Conservation (phyloP, 495 filamentous ascomycete species). For the Tuber aestivum region DNA sequence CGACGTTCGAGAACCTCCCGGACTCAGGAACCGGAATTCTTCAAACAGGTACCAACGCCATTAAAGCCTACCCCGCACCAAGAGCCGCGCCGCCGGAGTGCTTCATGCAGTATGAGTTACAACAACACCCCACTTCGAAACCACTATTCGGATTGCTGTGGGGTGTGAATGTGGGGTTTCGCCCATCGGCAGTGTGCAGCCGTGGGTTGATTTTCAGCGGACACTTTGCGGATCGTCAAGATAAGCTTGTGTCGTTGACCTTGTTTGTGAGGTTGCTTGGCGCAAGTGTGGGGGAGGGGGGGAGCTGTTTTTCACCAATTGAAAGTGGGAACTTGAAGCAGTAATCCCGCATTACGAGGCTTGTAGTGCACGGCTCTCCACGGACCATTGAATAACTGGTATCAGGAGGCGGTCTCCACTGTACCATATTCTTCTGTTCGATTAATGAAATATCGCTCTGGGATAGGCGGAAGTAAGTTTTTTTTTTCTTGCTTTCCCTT, state of each 20-base stretch:
- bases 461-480: not conserved
- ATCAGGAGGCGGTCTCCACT: not conserved
- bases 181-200: not conserved
- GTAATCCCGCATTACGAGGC: not conserved
- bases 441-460: not conserved
- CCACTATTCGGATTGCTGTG: not conserved
- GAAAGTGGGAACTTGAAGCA: not conserved
- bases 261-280: not conserved
- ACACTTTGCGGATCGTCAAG: not conserved
- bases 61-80: not conserved
- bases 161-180: not conserved
- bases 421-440: not conserved
- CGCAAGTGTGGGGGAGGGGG: not conserved
- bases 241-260: not conserved
- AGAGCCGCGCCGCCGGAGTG: not conserved
- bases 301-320: not conserved
- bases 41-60: not conserved
- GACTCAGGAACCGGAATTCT: not conserved
- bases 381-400: not conserved
- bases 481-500: not conserved
- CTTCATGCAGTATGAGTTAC: constrained; percentile 4
- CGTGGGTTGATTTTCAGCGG: not conserved
- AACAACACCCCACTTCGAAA: not conserved
- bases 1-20: not conserved
- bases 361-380: not conserved